phyloP scores from a whole-genome alignment of 139 green algal species.

The Chlorella sp. region DNA sequence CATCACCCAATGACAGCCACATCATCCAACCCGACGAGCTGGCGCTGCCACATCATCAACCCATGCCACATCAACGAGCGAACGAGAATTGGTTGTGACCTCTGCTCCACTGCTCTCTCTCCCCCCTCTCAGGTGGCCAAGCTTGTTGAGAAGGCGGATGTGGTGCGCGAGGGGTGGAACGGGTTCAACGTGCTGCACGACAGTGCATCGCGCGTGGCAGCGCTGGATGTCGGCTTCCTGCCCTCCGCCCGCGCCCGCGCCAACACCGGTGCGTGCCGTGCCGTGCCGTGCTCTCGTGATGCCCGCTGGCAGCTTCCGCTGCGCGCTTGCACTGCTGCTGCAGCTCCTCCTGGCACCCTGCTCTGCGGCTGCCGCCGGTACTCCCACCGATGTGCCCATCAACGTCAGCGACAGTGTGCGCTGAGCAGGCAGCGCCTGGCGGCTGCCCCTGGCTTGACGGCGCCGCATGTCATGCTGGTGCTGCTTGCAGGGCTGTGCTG shows the following conservation, averaged over 20 bases:
- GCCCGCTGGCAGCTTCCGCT: neutral
- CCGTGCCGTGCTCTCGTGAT: no score
- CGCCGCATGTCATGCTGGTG: no score
- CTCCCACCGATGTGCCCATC: no score
- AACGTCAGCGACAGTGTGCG: neutral
- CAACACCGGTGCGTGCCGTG: neutral
- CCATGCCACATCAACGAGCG: no score
- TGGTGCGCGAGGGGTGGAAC: conserved; percentile 93
- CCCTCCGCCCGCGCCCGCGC: conserved; percentile 60
- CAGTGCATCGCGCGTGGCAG: conserved; percentile 85
- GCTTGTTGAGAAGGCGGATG: conserved; percentile 62
- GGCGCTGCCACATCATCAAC: no score
- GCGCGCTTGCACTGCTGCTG: neutral
- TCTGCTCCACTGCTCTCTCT: no score
- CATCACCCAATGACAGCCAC: no score
- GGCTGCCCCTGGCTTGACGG: no score
- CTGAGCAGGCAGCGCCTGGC: neutral
- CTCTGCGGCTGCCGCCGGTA: no score
- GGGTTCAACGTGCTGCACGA: conserved; percentile 98
- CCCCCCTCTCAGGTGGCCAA: conserved; percentile 47
- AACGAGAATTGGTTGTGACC: no score
- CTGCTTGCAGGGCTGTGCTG: no score
- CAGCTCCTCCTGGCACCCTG: neutral
- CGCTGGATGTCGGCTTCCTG: conserved; percentile 96
- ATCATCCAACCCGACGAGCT: no score